Evolutionary conservation across 768 basidiomycete genomes (phyloP), one percentile per base, ranked within the genome.

Genomic region (Phaeolepiota aurea): DNA sequence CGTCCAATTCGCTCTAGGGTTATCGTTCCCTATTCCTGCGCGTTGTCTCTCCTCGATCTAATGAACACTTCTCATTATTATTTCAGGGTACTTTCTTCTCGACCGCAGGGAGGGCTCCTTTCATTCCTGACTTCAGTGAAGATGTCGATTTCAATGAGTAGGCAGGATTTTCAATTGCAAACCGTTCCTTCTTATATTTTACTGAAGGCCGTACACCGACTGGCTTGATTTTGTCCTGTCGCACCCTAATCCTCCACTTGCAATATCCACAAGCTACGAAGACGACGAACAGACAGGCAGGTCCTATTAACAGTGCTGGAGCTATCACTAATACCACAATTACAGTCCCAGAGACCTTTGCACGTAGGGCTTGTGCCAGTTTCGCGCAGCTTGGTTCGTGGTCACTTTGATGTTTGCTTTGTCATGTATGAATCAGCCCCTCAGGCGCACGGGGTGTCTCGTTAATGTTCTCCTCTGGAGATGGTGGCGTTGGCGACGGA

Each of bases 271-370:
- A 0, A 79, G 76, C 48, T 85, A 85, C 51, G 77, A 69, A 2
- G 82, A 84, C 35, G 68, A 76, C 41, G 83, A 86, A 42, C 79
- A 81, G 51, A 77, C 79, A 11, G 77, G 78, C 77, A 33, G 15
- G 54, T 14, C 48, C 9, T 9, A 25, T 32, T 5, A 20, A 10
- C n/a, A n/a, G n/a, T n/a, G n/a, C n/a, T n/a, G n/a, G n/a, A n/a
- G n/a, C n/a, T n/a, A n/a, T n/a, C n/a, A n/a, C n/a, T n/a, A n/a
- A n/a, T n/a, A n/a, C n/a, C n/a, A n/a, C n/a, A n/a, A n/a, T n/a
- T 30, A 23, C 37, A 76, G 79, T 85, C 9, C 79, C 82, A 3
- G 39, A 57, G 32, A 63, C 55, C 43, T 80, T 70, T 47, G 79
- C 81, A 15, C 44, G 32, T 18, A 71, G 77, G 32, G 69, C 69